Evolutionary conservation across 495 filamentous ascomycete genomes (phyloP), one percentile per base, ranked within the genome.

Genomic region (Tirmania nivea): DNA sequence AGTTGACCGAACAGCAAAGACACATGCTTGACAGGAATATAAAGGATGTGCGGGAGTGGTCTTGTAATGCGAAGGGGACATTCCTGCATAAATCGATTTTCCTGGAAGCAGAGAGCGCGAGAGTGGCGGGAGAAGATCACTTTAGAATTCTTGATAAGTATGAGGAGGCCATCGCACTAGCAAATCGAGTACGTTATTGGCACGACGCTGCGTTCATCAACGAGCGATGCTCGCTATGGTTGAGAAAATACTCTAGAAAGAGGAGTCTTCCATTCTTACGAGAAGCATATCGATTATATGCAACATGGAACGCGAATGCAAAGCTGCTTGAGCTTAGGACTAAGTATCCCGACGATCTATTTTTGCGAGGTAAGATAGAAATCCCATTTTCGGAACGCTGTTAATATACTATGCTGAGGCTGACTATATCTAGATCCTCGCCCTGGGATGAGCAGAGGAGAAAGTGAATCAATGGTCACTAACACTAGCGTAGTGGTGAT

Each of bases 161-260:
- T 35, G 62, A 64, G 42, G 49, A 61, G n/a, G 62, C 62, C 5
- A 64, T 64, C 47, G 53, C 58, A 34, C 58, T 64, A 7, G 62
- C 62, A 8, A 59, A 35, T 35, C 55, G 57, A 50, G 58, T 45
- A 21, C 57, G 58, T 1, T 64, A 64, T 50, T 42, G 58, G 12
- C 62, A 64, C 47, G 62, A 64, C 49, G 56, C 62, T n/a, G 62
- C 62, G 1, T 64, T 64, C 19, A 54, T 60, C 11, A 64, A 59
- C 34, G 62, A 64, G 34, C 62, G 62, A 19, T 64, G 61, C 35
- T 61, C 61, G 34, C 47, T 48, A 21, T 64, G 62, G 62, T 48
- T 64, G 14, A 57, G 48, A 42, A 54, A 50, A 7, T 55, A 61
- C 48, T 64, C 62, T 9, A 59, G 50, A 49, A 58, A 55, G 31